phyloP scores from a whole-genome alignment of 2,329 filamentous ascomycete species.

The Scleromitrula shiraiana region DNA sequence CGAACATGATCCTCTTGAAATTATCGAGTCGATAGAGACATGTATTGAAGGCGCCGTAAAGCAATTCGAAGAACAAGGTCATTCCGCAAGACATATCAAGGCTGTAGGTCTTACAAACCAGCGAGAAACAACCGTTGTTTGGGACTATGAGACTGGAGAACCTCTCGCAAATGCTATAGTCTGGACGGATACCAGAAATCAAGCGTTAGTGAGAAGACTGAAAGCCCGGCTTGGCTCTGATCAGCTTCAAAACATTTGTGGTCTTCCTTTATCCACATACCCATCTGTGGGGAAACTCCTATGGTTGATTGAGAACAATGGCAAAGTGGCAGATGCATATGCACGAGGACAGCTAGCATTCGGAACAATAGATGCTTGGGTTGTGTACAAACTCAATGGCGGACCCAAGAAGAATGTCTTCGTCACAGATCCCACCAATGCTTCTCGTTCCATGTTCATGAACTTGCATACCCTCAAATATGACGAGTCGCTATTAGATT shows the following conservation, averaged over 20 bases:
- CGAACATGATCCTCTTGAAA: conserved; percentile 75
- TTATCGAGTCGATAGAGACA: conserved; percentile 65
- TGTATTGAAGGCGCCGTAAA: conserved; percentile 73
- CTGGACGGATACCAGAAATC: conserved; percentile 82
- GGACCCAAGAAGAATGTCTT: conserved; percentile 56
- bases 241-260: conserved; percentile 61
- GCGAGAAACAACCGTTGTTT: conserved; percentile 79
- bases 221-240: conserved; percentile 61
- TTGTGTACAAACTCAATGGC: conserved; percentile 78
- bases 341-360: conserved; percentile 70
- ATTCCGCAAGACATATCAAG: conserved; percentile 60
- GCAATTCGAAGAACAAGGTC: conserved; percentile 62
- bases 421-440: conserved; percentile 83
- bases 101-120: conserved; percentile 77
- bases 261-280: conserved; percentile 80
- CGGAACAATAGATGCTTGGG: conserved; percentile 83
- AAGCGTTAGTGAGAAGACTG: conserved; percentile 63
- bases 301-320: conserved; percentile 70
- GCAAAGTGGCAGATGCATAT: conserved; percentile 64
- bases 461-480: conserved; percentile 75
- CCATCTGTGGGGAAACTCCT: conserved; percentile 78
- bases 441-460: conserved; percentile 91
- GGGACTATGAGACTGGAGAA: conserved; percentile 74
- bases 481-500: conserved; percentile 66
- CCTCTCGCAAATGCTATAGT: conserved; percentile 79